Conservation (phyloP, 306 rosid genomes). For the Sphenostylis stenocarpa region DNA sequence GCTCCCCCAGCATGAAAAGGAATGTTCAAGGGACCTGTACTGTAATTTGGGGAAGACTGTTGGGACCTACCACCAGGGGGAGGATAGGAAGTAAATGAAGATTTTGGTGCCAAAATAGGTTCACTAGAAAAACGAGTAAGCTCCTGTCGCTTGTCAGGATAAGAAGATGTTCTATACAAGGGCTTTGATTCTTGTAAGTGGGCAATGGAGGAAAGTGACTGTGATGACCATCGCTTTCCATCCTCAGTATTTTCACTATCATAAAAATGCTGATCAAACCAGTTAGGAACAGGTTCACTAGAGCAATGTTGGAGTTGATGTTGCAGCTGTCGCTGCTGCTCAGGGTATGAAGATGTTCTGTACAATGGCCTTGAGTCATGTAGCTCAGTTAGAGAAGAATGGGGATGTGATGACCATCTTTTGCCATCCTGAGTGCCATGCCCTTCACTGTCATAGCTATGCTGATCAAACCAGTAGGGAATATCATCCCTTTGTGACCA, state of each 20-base stretch:
- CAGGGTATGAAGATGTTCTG: conserved; percentile 88
- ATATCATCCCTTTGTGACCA: conserved; percentile 54
- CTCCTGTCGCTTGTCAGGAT: conserved; percentile 51
- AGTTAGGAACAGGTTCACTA: conserved; percentile 66
- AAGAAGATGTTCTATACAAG: conserved; percentile 58
- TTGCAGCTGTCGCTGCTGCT: conserved; percentile 58
- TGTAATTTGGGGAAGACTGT: conserved; percentile 44
- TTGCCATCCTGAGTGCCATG: conserved; percentile 37
- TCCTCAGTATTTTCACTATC: conserved; percentile 45
- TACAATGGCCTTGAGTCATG: conserved; percentile 62
- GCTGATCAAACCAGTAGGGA: conserved; percentile 45
- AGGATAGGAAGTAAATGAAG: conserved; percentile 58
- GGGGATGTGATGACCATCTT: conserved; percentile 70
- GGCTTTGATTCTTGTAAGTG: conserved; percentile 34
- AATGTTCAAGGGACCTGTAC: conserved; percentile 39
- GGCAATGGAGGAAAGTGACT: conserved; percentile 44
- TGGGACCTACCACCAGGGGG: conserved; percentile 56
- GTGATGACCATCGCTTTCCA: conserved; percentile 58
- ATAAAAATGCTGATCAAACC: conserved; percentile 51
- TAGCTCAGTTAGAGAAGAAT: conserved; percentile 40
- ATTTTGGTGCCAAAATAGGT: conserved; percentile 51
- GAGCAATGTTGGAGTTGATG: conserved; percentile 52
- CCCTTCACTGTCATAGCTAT: conserved; percentile 39
- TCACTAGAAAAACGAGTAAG: conserved; percentile 53
- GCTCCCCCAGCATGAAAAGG: conserved; percentile 48